Base-by-base conservation (phyloP, 768 basidiomycete genomes). In the Pulveroboletus ravenelii region DNA sequence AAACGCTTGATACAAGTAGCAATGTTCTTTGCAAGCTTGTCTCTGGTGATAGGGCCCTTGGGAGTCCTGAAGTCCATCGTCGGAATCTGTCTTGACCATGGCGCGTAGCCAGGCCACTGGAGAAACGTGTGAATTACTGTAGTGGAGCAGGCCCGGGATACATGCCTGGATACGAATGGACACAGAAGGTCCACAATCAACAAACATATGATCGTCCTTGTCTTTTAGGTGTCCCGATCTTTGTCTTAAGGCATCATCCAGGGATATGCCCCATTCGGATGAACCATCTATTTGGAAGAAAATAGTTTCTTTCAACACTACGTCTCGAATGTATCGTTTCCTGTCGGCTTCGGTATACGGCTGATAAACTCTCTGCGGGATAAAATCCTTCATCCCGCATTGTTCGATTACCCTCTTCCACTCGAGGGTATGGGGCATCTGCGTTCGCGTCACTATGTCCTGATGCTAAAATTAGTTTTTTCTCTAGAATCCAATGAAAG, bases 41-140 rank as follows among this genome's bases (percentile, higher is more conserved):
- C 77, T 46, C 78, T 76, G 1, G 87, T 90, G 57, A 90, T 87
- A 3, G 84, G 87, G 6, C 84, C 78, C 35, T 86, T 88, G 0
- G 88, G 87, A 54, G 79, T 88, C 35, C 79, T 78, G 63, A 89
- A 90, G 66, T 90, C 87, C 64, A 82, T 81, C 1, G 87, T 89
- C 8, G 88, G 88, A 53, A 90, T 89, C 62, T 90, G 88, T 48
- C 85, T 77, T 49, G 82, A 85, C 86, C 86, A 90, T 41, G 80
- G 76, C 29, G 79, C 71, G 57, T 89, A 89, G 1, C 88, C 86
- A 5, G 86, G 87, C 88, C 88, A 90, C 87, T 89, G 52, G 15
- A 52, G 18, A 50, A 50, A 38, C 2, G 25, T 32, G 40, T 58
- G 27, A 45, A 37, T 39, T 9, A 41, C 20, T 5, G 42, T 38